phyloP scores from a whole-genome alignment of 1,139 yeast genomes.

The Geotrichum phurueaensis region DNA sequence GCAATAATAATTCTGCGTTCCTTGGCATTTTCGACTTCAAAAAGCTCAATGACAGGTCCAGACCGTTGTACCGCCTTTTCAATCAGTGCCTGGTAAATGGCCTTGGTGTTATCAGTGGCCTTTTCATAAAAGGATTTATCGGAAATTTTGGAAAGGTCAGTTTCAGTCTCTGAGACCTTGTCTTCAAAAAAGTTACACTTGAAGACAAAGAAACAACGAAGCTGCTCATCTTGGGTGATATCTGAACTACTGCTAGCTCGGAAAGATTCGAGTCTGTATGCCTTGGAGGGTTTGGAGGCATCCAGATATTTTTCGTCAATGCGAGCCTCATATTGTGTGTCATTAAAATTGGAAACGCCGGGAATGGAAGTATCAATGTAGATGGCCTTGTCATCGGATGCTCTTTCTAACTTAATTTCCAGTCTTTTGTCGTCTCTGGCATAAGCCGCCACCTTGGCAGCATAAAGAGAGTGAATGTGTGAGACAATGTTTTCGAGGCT shows the following conservation, averaged over 20 bases:
- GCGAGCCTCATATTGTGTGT: conserved; percentile 43
- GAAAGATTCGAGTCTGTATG: conserved; percentile 78
- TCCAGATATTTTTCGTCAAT: conserved; percentile 80
- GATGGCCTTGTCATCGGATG: conserved; percentile 81
- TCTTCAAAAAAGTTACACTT: conserved; percentile 55
- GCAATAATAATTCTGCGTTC: conserved; percentile 89
- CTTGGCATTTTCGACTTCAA: conserved; percentile 66
- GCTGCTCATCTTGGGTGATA: conserved; percentile 40
- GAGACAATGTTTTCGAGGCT: conserved; percentile 73
- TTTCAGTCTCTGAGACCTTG: conserved; percentile 37
- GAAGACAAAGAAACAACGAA: conserved; percentile 82
- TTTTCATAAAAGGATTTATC: conserved; percentile 75
- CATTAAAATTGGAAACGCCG: conserved; percentile 36
- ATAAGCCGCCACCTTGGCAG: conserved; percentile 88
- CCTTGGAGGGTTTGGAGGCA: conserved; percentile 44
- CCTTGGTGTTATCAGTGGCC: conserved; percentile 74
- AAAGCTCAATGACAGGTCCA: conserved; percentile 90
- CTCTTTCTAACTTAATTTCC: conserved; percentile 67
- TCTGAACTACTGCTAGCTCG: conserved; percentile 60
- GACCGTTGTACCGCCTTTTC: conserved; percentile 64
- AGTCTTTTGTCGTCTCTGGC: conserved; percentile 52
- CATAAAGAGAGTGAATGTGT: conserved; percentile 78
- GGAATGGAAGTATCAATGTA: conserved; percentile 69
- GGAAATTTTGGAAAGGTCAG: conserved; percentile 60
- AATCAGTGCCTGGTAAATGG: conserved; percentile 67